Conservation (phyloP, 768 basidiomycete genomes). For the Sistotremastrum niveocremeum region DNA sequence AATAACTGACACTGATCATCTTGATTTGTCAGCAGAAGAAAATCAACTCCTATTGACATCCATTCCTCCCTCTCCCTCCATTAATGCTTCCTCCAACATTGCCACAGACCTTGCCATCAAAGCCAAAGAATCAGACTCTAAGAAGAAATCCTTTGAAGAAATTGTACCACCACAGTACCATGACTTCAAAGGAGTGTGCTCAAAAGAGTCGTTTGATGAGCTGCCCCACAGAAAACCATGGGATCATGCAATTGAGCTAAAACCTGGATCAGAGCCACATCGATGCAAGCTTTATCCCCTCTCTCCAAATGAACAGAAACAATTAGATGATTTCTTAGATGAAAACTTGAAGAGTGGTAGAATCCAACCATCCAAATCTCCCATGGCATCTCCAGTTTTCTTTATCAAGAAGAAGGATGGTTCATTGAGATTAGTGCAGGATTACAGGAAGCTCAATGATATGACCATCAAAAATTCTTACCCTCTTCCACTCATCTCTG, state of each 20-base stretch:
- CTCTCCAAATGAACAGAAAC: constrained; percentile 4
- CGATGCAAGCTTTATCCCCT: constrained; percentile 11
- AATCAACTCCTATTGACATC: too few species aligned
- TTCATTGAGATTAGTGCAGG: constrained; percentile 10
- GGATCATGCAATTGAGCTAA: constrained; percentile 10
- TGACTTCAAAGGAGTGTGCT: constrained; percentile 1
- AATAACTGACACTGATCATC: too few species aligned
- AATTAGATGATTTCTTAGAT: constrained; percentile 10
- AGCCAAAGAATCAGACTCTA: too few species aligned
- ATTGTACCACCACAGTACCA: constrained; percentile 4
- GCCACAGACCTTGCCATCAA: constrained; percentile 6
- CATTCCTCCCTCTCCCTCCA: too few species aligned
- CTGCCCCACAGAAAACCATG: constrained; percentile 7
- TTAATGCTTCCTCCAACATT: too few species aligned
- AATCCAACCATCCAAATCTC: constrained; percentile 10
- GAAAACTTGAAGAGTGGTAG: constrained; percentile 8
- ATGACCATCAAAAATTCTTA: constrained; percentile 22
- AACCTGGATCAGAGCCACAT: too few species aligned
- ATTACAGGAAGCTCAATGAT: constrained; percentile 16
- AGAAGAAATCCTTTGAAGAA: constrained; percentile 3
- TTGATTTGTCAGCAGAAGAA: too few species aligned
- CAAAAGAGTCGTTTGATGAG: not conserved
- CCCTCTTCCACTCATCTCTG: constrained; percentile 20
- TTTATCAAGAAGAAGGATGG: constrained; percentile 17
- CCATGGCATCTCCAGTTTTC: constrained; percentile 12